Conservation (phyloP, 345 rosid species). For the Anacardium occidentale region DNA sequence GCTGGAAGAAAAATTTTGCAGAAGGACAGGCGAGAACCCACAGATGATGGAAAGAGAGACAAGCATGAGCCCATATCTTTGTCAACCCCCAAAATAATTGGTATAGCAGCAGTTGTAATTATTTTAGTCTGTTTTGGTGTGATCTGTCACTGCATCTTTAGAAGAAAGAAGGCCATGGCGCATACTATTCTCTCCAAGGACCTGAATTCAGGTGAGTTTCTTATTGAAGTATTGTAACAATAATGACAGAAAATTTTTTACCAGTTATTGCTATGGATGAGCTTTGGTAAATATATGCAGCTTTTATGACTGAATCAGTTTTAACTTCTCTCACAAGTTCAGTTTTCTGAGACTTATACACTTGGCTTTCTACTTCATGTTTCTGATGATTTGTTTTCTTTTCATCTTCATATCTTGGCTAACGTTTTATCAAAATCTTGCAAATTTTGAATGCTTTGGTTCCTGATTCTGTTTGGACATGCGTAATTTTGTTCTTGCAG, state of each 20-base stretch:
- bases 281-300: constrained; percentile 7
- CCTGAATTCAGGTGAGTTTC: constrained; percentile 58
- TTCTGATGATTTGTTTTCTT: background rate
- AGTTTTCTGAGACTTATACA: background rate
- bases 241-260: background rate
- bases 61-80: constrained; percentile 2
- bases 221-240: constrained; percentile 3
- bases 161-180: constrained; percentile 57
- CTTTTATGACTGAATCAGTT: constrained; percentile 5
- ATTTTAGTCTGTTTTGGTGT: constrained; percentile 49
- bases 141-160: constrained; percentile 59
- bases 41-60: too few species aligned
- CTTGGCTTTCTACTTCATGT: background rate
- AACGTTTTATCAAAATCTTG: constrained; percentile 1
- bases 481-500: constrained; percentile 40
- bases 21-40: constrained; percentile 26
- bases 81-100: constrained; percentile 31
- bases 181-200: constrained; percentile 58
- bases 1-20: constrained; percentile 56
- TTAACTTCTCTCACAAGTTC: background rate
- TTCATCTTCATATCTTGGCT: background rate
- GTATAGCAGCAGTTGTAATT: constrained; percentile 53
- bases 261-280: background rate
- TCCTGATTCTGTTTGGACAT: background rate
- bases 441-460: background rate